Evolutionary conservation across 805 yeast species (phyloP).

Genomic region (Wickerhamiella shivajii): DNA sequence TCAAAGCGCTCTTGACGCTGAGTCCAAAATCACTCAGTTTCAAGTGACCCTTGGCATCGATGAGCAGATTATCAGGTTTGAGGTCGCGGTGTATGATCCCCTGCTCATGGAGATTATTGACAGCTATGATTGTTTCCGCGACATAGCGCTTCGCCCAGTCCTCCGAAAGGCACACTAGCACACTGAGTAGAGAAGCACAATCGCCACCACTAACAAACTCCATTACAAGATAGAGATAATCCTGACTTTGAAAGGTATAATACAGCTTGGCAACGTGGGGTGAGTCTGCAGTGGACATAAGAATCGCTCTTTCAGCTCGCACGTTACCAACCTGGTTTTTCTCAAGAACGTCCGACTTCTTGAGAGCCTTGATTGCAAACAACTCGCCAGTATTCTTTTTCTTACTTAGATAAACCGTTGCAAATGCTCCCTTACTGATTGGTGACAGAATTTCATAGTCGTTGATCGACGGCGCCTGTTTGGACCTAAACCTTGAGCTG

Average conservation of each 20-base stretch:
- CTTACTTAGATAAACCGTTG: constrained; percentile 79
- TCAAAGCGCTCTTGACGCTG: constrained; percentile 4
- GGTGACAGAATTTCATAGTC: constrained; percentile 90
- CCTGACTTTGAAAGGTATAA: constrained; percentile 77
- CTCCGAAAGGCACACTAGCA: constrained; percentile 70
- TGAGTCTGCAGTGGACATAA: constrained; percentile 79
- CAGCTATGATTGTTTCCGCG: constrained; percentile 83
- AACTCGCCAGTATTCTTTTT: constrained; percentile 82
- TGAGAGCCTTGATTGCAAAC: constrained; percentile 84
- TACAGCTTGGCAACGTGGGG: constrained; percentile 85
- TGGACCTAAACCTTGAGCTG: constrained; percentile 1
- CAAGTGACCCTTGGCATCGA: constrained; percentile 76
- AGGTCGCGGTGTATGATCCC: constrained; percentile 91
- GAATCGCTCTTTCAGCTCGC: constrained; percentile 88
- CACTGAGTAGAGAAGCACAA: constrained; percentile 69
- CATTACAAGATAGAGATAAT: constrained; percentile 84
- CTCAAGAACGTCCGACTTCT: constrained; percentile 90
- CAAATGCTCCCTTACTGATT: constrained; percentile 94
- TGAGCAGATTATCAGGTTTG: constrained; percentile 85
- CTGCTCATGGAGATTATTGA: constrained; percentile 70
- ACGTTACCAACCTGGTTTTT: constrained; percentile 94
- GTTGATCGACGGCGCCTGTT: constrained; percentile 31
- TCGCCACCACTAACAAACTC: constrained; percentile 96
- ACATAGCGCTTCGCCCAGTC: constrained; percentile 70
- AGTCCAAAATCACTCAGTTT: constrained; percentile 93